Percentiles rank a stretch among this genome's conserved stretches.
Evolutionary conservation across 371 early-diverging fungal genomes (phyloP).

Genomic region (Rhizopus microsporus): DNA sequence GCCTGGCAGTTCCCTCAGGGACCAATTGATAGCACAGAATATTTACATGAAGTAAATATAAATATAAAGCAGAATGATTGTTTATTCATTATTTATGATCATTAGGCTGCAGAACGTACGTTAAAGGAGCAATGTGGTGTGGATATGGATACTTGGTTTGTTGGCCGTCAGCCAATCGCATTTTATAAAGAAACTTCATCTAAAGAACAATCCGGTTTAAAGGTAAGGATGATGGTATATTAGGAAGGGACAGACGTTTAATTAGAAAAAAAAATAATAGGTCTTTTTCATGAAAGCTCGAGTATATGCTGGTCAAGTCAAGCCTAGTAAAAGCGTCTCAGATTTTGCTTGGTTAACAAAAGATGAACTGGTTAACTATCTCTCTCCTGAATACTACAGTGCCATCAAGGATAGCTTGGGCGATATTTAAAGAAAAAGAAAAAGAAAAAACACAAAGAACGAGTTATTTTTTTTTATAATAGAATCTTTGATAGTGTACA

Average conservation of each 20-base stretch:
- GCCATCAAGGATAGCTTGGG: slow-evolving; percentile 77
- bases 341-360: slow-evolving; percentile 91
- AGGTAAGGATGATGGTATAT: slow-evolving; percentile 18
- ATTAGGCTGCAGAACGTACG: slow-evolving; percentile 72
- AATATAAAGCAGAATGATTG: slow-evolving; percentile 18
- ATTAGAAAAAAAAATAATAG: slow-evolving; percentile 23
- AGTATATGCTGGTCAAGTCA: slow-evolving; percentile 78
- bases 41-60: slow-evolving; percentile 65
- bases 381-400: slow-evolving; percentile 73
- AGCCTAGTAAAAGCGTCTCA: slow-evolving; percentile 54
- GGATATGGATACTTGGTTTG: slow-evolving; percentile 85
- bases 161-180: slow-evolving; percentile 82
- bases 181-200: slow-evolving; percentile 57
- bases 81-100: background rate
- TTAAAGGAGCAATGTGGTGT: slow-evolving; percentile 73
- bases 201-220: slow-evolving; percentile 32
- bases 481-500: slow-evolving; percentile 21
- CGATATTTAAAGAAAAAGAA: slow-evolving; percentile 45
- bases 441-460: slow-evolving; percentile 19
- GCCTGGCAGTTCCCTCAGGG: slow-evolving; percentile 84
- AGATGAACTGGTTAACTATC: slow-evolving; percentile 72
- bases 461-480: slow-evolving; percentile 10
- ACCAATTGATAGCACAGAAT: slow-evolving; percentile 62
- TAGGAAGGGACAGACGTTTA: background rate
- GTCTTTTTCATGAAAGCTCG: slow-evolving; percentile 86